Evolutionary conservation across 176 grass and related monocot genomes (phyloP), one percentile per base, ranked within the genome.

Genomic region (Leersia perrieri): DNA sequence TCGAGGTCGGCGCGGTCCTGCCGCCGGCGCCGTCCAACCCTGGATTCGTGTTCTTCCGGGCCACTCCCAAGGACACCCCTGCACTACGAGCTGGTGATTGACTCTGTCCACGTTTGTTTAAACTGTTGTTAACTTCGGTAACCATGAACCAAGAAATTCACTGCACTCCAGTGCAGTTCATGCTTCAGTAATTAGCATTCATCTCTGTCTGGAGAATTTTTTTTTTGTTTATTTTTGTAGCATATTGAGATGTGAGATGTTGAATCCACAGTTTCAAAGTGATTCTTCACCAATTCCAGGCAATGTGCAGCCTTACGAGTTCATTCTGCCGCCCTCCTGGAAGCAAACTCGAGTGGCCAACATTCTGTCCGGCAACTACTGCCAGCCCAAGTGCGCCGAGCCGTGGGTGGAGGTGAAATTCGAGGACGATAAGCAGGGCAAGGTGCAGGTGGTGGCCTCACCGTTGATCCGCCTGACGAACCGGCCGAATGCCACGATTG

Each of bases 391-490:
- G 78, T 98, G 92, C 39, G 92, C 95, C 2, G 95, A 98, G 81
- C 95, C 95, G 2, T 98, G 95, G 95, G 92, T 98, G 70, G 95
- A 98, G 90, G 95, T 95, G 70, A 98, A 98, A 84, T 98, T 98
- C 75, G 92, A 98, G 82, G 88, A 95, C 60, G 95, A 91, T 63
- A 95, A 79, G 70, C 92, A 98, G 90, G 95, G 95, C 29, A 98
- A 95, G 67, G 79, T 93, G 77, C 95, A 98, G 79, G 88, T 98
- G 47, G 95, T 98, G 42, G 95, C 88, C 0, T 95, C 95, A 62
- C 95, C 95, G 60, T 80, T 98, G 20, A 89, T 98, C 87, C 95
- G 95, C 20, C 84, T 95, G 5, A 98, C 95, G 33, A 98, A 95
- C 83, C 79, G 84, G 79, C 92, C 86, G 15, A 95, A 95, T 41